Base-by-base conservation (phyloP, 1,284 basidiomycete species). In the Limonomyces culmigenus region DNA sequence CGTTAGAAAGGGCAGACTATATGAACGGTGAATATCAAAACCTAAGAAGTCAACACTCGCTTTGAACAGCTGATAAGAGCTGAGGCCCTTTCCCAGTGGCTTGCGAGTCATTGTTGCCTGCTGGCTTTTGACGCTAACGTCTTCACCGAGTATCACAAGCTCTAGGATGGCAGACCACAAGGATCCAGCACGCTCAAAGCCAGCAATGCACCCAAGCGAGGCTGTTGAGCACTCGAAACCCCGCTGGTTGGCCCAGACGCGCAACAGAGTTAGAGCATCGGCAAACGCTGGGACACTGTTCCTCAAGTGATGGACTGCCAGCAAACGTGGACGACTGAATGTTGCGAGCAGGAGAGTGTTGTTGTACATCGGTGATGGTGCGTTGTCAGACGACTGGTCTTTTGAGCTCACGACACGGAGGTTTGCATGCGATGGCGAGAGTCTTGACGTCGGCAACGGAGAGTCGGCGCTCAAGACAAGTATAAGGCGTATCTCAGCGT, bases 241-340 rank as follows among this genome's bases (percentile, higher is more conserved):
- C 15, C 91, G 69, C 50, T 92, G 84, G 38, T 79, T 78, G 1
- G 86, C 84, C 93, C 92, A 96, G 14, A 93, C 71, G 15, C 87
- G 71, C 38, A 96, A 70, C 8, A 96, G 61, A 1, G 79, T 63
- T 14, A 88, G 58, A 5, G 86, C 87, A 41, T 92, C 83, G 2
- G 59, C 54, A 49, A 86, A 88, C 0, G 74, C 68, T 0, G 78
- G 65, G 3, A 71, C 63, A 11, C 64, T 56, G 42, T 78, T 63
- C 33, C 77, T 66, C 13, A 85, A 56, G 0, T 62, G 52, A 52
- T 93, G 75, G 8, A 77, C 63, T 18, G 74, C 65, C 18, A 92
- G 60, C 2, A 93, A 65, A 39, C 81, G 69, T 0, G 67, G 45
- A 44, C 74, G 70, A 2, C 81, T 74, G 2, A 75, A 67, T 3